Evolutionary conservation across 2,329 filamentous ascomycete species (phyloP), one percentile per base, ranked within the genome.

Genomic region (Sporothrix luriei): DNA sequence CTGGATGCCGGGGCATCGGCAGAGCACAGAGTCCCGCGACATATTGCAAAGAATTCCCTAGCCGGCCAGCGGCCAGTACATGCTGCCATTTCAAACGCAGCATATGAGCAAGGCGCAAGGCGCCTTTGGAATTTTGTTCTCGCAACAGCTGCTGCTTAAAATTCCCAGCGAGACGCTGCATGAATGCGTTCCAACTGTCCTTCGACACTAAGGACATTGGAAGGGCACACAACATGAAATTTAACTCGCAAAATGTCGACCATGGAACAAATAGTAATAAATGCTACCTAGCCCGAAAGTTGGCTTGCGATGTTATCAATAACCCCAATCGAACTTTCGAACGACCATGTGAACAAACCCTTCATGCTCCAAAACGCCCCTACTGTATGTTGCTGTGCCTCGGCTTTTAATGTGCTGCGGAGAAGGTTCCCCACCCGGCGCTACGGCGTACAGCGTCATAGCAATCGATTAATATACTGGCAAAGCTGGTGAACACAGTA

Each of bases 281-380:
- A 33, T 33, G 6, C 0, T 33, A 7, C 9, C 33, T 33, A 33
- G 33, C 33, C 33, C 48, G n/a, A n/a, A 21, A 9, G 11, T 54
- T 24, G 9, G 1, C 3, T 5, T 26, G 51, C 21, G 19, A 4
- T 33, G 33, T 33, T 33, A 33, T 7, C 33, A 33, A 33, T 33
- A 7, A 33, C 21, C 24, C 10, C 16, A 48, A n/a, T 48, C 16
- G 46, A n/a, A 49, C 16, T 19, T 9, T 21, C 19, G 3, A 49
- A n/a, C 19, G 48, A 9, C 62, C 62, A 65, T 65, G 46, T 65
- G 62, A 65, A 51, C 26, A 10, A 21, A 9, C 38, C 59, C 10
- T 49, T 19, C 43, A 7, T 29, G 19, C 11, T 21, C 59, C 59
- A 43, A 64, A 48, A 33, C 49, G 16, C 2, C 46, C n/a, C 13